Base-by-base conservation (phyloP, 2,329 filamentous ascomycete genomes). In the Trichoderma aggressivum region DNA sequence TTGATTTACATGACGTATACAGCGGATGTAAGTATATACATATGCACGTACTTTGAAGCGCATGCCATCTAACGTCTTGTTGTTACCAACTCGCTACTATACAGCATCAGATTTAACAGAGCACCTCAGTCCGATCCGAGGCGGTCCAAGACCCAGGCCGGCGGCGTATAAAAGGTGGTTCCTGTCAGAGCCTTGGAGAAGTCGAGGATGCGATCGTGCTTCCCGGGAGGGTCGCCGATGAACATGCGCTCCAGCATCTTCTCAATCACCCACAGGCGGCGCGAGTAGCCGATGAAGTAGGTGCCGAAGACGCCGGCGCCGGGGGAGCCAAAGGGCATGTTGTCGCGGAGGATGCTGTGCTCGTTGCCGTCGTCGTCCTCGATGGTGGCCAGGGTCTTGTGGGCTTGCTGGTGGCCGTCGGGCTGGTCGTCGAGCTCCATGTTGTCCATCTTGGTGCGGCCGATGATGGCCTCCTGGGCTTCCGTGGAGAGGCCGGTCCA, bases 301-400 rank as follows among this genome's bases (percentile, higher is more conserved):
- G 87, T 89, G 1, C 87, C 87, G 71, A 85, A 88, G 75, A 88
- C 82, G 0, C 81, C 82, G 0, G 80, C 76, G 0, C 82, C 84
- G 0, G 87, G 86, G 0, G 84, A 85, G 0, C 87, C 87, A 76
- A 89, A 89, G 0, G 87, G 87, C 87, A 89, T 89, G 72, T 89
- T 89, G 71, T 89, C 87, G 0, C 87, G 81, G 3, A 89, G 78
- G 53, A 89, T 87, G 43, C 82, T 83, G 72, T 86, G 79, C 76
- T 89, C 87, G 8, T 80, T 78, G 0, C 86, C 86, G 8, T 82
- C 71, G 4, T 85, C 83, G 70, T 86, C 85, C 58, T 85, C 82
- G 47, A 89, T 84, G 0, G 86, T 88, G 2, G 82, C 82, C 0
- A 89, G 83, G 5, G 83, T 84, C 77, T 89, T 89, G 75, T 88